Conservation (phyloP, 2,329 filamentous ascomycete genomes). For the Massarina eburnea region DNA sequence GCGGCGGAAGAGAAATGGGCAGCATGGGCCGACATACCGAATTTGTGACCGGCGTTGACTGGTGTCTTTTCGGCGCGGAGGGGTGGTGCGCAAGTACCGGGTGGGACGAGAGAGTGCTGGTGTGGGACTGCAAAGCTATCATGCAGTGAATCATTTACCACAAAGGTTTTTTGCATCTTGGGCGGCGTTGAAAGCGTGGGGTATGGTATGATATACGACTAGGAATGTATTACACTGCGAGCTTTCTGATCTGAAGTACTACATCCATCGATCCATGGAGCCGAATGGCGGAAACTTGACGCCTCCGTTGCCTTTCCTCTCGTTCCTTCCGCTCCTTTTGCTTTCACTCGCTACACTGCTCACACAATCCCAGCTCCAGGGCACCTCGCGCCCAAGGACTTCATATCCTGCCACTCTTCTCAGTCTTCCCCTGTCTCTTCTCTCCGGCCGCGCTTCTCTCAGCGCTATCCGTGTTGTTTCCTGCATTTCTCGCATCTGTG, state of each 20-base stretch:
- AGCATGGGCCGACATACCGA: slow-evolving; percentile 93
- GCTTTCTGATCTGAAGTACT: too few relatives aligned
- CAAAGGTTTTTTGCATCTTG: too few relatives aligned
- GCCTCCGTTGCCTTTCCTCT: slow-evolving; percentile 8
- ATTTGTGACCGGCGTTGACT: slow-evolving; percentile 94
- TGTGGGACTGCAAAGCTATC: slow-evolving; percentile 82
- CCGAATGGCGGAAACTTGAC: slow-evolving; percentile 34
- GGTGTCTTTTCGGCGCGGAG: slow-evolving; percentile 93
- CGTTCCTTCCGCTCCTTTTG: slow-evolving; percentile 6
- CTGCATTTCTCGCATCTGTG: slow-evolving; percentile 16
- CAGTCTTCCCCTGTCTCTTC: slow-evolving; percentile 16
- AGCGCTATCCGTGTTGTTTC: slow-evolving; percentile 31
- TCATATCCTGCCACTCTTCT: slow-evolving; percentile 36
- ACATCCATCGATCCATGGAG: slow-evolving; percentile 27
- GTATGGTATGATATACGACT: too few relatives aligned
- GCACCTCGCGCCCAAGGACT: slow-evolving; percentile 29
- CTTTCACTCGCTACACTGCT: slow-evolving; percentile 28
- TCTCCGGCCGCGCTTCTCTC: slow-evolving; percentile 15
- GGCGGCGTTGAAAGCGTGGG: too few relatives aligned
- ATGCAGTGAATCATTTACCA: slow-evolving; percentile 49
- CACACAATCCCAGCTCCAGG: slow-evolving; percentile 40
- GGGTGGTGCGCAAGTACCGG: slow-evolving; percentile 94
- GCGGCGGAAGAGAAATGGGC: slow-evolving; percentile 72
- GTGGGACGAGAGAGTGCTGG: slow-evolving; percentile 88
- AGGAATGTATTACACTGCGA: too few relatives aligned